A percentile compares a stretch with the other conserved stretches of the same genome.
These are phyloP conservation scores for Penicillium sp. DNA, from an alignment of 2,329 filamentous ascomycete genomes.

Conservation along the genomic window DNA sequence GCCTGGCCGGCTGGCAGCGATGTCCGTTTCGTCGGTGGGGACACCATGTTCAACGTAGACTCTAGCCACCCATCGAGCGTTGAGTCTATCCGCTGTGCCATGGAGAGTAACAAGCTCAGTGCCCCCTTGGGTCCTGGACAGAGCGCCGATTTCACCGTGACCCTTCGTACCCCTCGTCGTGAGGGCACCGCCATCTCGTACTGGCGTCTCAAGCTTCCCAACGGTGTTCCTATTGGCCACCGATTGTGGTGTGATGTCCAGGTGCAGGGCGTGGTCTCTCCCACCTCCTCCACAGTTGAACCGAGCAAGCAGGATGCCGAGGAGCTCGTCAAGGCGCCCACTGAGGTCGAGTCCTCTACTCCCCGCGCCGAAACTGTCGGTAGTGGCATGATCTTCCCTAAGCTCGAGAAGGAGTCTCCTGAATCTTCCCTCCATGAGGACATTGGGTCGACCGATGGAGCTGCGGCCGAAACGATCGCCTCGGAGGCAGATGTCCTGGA, in stretches of 20 bases:
- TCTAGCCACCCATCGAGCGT: conserved; percentile 77
- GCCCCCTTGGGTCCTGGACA: conserved; percentile 72
- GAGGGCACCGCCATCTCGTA: conserved; percentile 86
- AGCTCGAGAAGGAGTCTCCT: conserved; percentile 91
- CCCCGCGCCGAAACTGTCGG: conserved; percentile 43
- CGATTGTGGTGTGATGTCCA: conserved; percentile 92
- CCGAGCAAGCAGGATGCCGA: conserved; percentile 9
- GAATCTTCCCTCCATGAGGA: conserved; percentile 73
- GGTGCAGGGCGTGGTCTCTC: conserved; percentile 52
- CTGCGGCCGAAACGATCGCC: conserved; percentile 47
- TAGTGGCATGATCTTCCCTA: conserved; percentile 94
- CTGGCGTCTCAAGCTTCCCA: conserved; percentile 86
- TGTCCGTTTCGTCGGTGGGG: conserved; percentile 88
- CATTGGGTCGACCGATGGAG: conserved; percentile 35
- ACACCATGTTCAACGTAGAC: conserved; percentile 94
- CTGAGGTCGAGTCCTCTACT: conserved; percentile 38
- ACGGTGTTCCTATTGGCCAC: conserved; percentile 84
- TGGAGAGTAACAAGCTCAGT: conserved; percentile 78
- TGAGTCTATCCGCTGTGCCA: conserved; percentile 74
- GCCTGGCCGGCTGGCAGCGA: conserved; percentile 88
- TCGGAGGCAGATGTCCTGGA: conserved; percentile 56
- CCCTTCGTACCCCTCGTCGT: conserved; percentile 77
- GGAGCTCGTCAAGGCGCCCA: conserved; percentile 32
- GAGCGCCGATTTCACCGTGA: conserved; percentile 77
- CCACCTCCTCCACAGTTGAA: conserved; percentile 16